Evolutionary conservation across 176 grass and related monocot species (phyloP).

Genomic region (Alopecurus myosuroides): DNA sequence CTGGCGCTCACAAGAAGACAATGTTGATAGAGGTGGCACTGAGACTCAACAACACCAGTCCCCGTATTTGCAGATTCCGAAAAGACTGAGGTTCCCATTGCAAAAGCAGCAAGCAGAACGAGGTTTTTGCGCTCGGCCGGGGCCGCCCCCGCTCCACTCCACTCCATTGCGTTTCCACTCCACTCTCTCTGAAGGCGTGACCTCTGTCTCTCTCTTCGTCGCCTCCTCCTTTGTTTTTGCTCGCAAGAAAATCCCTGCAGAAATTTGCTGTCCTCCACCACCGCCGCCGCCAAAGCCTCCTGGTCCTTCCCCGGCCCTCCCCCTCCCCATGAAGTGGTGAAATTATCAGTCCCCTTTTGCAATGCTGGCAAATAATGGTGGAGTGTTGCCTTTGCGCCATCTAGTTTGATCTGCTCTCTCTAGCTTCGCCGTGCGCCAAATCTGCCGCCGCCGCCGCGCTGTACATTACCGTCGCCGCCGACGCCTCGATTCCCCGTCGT

Average conservation of each 20-base stretch:
- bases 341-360: conserved; percentile 23
- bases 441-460: not conserved
- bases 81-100: not conserved
- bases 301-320: not conserved
- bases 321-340: not conserved
- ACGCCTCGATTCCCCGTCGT: not conserved
- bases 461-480: not conserved
- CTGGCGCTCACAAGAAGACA: not conserved
- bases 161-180: not conserved
- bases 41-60: not conserved
- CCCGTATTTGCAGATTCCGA: not conserved
- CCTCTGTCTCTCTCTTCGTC: not conserved
- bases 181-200: too few species aligned
- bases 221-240: not conserved
- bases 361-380: not conserved
- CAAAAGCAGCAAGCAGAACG: not conserved
- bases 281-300: not conserved
- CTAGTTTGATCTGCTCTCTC: conserved; percentile 11
- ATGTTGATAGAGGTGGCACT: conserved; percentile 15
- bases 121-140: conserved; percentile 14
- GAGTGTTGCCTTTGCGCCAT: not conserved
- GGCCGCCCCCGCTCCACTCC: not conserved
- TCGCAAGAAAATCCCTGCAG: conserved; percentile 4
- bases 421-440: not conserved
- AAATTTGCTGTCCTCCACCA: conserved; percentile 12